Conservation (phyloP, 2,329 filamentous ascomycete species). For the Zymoseptoria crescenta region DNA sequence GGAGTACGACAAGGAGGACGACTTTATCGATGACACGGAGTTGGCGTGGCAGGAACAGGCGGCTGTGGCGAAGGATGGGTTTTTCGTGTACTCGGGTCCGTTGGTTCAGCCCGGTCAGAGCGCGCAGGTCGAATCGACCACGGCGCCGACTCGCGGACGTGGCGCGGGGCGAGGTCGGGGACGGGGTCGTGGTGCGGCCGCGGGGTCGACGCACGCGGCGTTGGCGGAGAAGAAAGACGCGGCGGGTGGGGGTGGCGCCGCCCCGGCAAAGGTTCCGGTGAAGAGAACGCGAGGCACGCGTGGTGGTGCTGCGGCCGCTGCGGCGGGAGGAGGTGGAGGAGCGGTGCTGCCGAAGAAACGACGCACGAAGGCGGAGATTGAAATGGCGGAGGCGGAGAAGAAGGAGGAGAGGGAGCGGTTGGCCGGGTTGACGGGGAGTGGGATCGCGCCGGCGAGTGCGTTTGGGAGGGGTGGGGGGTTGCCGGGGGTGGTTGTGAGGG, state of each 20-base stretch:
- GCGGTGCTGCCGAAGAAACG: constrained; percentile 22
- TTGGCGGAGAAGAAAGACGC: constrained; percentile 22
- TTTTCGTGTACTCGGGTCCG: constrained; percentile 95
- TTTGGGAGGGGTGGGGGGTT: neutral
- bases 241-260: neutral
- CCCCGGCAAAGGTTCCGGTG: neutral
- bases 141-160: constrained; percentile 14
- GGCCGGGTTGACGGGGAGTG: constrained; percentile 17
- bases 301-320: no score
- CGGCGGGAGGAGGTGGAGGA: no score
- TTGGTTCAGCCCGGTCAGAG: constrained; percentile 78
- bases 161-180: constrained; percentile 47
- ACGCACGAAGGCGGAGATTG: neutral
- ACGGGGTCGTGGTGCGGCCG: constrained; percentile 45
- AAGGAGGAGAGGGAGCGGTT: constrained; percentile 57
- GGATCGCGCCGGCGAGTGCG: neutral
- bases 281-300: neutral
- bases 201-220: constrained; percentile 24
- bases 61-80: constrained; percentile 87
- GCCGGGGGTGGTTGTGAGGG: no score
- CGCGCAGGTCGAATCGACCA: constrained; percentile 25
- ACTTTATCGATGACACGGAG: constrained; percentile 82
- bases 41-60: constrained; percentile 92
- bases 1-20: constrained; percentile 60
- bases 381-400: constrained; percentile 61